A percentile compares a stretch with the other conserved stretches of the same genome.
Conservation (phyloP, 805 yeast genomes). For the Metschnikowia hibisci region DNA sequence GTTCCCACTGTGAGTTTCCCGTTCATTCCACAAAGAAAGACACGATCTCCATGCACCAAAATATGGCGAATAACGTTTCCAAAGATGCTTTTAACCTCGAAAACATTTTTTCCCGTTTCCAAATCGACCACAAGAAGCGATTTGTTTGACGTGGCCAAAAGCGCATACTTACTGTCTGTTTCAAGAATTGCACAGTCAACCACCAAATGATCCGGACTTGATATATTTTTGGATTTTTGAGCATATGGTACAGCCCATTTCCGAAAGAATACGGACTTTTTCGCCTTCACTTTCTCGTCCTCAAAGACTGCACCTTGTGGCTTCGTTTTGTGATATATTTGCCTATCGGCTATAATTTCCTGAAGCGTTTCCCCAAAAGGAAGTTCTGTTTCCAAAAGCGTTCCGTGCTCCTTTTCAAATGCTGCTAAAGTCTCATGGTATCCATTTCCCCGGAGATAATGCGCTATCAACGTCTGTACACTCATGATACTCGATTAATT, state of each 20-base stretch:
- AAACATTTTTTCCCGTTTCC: constrained; percentile 9
- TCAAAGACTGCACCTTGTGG: constrained; percentile 6
- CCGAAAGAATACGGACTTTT: constrained; percentile 13
- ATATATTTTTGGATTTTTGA: constrained; percentile 8
- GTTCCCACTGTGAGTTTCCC: constrained; percentile 36
- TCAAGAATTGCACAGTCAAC: constrained; percentile 13
- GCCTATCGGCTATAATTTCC: constrained; percentile 28
- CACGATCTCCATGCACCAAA: constrained; percentile 20
- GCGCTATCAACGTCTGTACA: constrained; percentile 46
- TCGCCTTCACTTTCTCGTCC: constrained; percentile 9
- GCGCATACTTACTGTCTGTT: constrained; percentile 4
- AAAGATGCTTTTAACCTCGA: constrained; percentile 15
- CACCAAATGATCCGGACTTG: constrained; percentile 23
- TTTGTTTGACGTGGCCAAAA: constrained; percentile 20
- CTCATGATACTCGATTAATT: constrained; percentile 13
- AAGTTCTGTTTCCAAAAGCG: constrained; percentile 20
- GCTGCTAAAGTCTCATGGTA: constrained; percentile 42
- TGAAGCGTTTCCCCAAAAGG: constrained; percentile 35
- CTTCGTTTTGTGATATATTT: constrained; percentile 6
- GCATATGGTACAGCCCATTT: constrained; percentile 36
- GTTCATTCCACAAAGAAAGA: constrained; percentile 51
- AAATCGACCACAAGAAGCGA: constrained; percentile 19
- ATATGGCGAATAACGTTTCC: constrained; percentile 36
- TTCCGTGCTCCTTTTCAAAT: constrained; percentile 47
- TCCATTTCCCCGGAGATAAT: constrained; percentile 52